Conservation (phyloP, 257 asterid species). For the Henckelia pumila region DNA sequence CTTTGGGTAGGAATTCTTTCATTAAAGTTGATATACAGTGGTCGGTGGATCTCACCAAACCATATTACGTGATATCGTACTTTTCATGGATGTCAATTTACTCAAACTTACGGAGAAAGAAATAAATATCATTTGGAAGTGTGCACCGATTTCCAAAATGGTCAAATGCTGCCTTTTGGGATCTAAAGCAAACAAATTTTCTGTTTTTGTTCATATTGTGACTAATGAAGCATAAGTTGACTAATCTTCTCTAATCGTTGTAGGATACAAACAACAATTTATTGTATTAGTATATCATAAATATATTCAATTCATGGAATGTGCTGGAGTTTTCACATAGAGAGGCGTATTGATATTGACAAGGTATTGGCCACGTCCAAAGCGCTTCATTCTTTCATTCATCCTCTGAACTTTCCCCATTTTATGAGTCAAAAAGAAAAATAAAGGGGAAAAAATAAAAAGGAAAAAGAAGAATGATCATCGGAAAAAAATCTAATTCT, state of each 20-base stretch:
- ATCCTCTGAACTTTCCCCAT: background rate
- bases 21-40: no score
- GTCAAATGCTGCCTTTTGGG: background rate
- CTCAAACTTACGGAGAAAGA: background rate
- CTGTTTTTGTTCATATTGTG: no score
- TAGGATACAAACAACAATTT: no score
- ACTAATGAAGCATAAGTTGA: no score
- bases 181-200: background rate
- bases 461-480: background rate
- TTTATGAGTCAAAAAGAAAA: no score
- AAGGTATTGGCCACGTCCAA: background rate
- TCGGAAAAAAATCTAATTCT: background rate
- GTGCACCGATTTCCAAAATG: conserved; percentile 1
- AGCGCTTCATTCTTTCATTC: background rate
- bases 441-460: no score
- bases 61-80: no score
- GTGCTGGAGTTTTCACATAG: background rate
- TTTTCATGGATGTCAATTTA: no score
- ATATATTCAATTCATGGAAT: no score
- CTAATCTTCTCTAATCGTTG: background rate
- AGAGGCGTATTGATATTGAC: background rate
- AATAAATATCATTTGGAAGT: background rate
- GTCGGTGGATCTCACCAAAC: no score
- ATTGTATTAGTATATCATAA: no score
- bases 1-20: background rate